Evolutionary conservation across 345 rosid species (phyloP).

Genomic region (Populus simonii): DNA sequence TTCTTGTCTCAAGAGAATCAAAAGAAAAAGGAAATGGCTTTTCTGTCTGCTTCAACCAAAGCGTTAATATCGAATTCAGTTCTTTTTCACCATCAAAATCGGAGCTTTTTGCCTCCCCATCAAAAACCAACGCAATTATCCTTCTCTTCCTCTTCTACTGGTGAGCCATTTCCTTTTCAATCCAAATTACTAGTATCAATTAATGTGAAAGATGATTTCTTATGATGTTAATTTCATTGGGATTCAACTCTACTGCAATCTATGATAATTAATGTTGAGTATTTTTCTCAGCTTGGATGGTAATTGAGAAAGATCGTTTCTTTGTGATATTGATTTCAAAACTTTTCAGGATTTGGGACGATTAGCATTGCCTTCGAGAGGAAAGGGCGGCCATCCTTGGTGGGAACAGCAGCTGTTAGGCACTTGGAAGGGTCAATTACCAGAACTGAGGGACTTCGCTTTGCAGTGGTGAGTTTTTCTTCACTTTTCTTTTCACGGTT

Average conservation of each 20-base stretch:
- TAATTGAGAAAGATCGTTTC: background rate
- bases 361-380: background rate
- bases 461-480: slow-evolving; percentile 63
- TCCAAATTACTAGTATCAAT: background rate
- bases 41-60: background rate
- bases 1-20: background rate
- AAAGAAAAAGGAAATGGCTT: background rate
- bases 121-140: background rate
- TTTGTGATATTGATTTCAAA: background rate
- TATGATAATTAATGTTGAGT: background rate
- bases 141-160: slow-evolving; percentile 3
- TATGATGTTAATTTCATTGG: background rate
- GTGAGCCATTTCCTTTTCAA: background rate
- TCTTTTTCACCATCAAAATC: background rate
- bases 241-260: background rate
- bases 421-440: slow-evolving; percentile 68
- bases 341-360: background rate
- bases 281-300: no score
- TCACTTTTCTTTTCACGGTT: background rate
- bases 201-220: background rate
- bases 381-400: slow-evolving; percentile 33
- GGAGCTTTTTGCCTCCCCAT: background rate
- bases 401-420: slow-evolving; percentile 52
- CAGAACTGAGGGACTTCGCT: slow-evolving; percentile 68
- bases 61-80: background rate